A percentile compares a stretch with the other conserved stretches of the same genome.
phyloP scores from a whole-genome alignment of 331 rosid genomes.

The Malus hybrid region DNA sequence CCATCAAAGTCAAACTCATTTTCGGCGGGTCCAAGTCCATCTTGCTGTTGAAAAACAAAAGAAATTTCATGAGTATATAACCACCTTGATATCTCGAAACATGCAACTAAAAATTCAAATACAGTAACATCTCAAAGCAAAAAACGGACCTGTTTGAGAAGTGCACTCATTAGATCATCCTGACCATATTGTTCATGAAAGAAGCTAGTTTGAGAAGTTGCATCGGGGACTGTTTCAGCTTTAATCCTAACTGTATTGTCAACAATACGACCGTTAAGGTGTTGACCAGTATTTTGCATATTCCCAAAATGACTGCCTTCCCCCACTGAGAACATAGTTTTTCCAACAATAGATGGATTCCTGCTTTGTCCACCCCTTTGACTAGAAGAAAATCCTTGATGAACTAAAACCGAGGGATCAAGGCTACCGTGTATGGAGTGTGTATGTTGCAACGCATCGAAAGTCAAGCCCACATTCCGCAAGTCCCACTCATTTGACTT shows the following conservation, averaged over 20 bases:
- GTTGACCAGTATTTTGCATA: slow-evolving; percentile 43
- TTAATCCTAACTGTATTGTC: slow-evolving; percentile 53
- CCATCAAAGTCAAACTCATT: slow-evolving; percentile 84
- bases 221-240: slow-evolving; percentile 55
- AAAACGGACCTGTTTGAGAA: slow-evolving; percentile 76
- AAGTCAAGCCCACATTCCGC: slow-evolving; percentile 49
- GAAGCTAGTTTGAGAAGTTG: slow-evolving; percentile 39
- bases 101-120: neutral
- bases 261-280: slow-evolving; percentile 21
- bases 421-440: slow-evolving; percentile 49
- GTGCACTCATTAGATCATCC: slow-evolving; percentile 91
- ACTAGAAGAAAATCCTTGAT: slow-evolving; percentile 59
- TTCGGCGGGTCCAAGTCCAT: slow-evolving; percentile 54
- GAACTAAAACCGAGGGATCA: slow-evolving; percentile 55
- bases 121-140: neutral
- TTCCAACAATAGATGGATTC: slow-evolving; percentile 22
- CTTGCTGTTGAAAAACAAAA: slow-evolving; percentile 57
- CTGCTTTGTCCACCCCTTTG: slow-evolving; percentile 36
- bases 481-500: slow-evolving; percentile 71
- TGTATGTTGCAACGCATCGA: slow-evolving; percentile 49
- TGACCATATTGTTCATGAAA: slow-evolving; percentile 71
- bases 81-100: neutral
- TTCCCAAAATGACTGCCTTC: slow-evolving; percentile 36
- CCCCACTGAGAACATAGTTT: slow-evolving; percentile 40
- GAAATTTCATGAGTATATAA: neutral